phyloP scores from a whole-genome alignment of 345 rosid species.

The Heritiera fomes region DNA sequence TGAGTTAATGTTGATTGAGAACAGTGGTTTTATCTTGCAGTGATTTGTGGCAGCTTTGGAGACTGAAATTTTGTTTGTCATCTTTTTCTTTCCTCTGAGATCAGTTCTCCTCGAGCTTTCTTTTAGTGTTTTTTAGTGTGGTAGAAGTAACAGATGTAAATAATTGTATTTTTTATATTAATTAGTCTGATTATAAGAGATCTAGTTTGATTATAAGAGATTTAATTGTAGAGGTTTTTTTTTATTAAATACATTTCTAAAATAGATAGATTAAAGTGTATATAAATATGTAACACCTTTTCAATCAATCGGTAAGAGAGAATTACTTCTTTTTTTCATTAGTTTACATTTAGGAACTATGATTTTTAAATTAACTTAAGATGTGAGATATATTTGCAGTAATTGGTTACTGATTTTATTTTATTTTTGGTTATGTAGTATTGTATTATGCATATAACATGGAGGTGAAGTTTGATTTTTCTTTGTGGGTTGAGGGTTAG shows the following conservation, averaged over 20 bases:
- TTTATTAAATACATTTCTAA: too few relatives aligned
- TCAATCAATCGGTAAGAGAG: too few relatives aligned
- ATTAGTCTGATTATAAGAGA: too few relatives aligned
- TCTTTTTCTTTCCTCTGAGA: too few relatives aligned
- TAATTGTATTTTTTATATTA: too few relatives aligned
- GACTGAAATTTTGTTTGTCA: slow-evolving; percentile 21
- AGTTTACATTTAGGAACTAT: slow-evolving; percentile 20
- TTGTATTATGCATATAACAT: slow-evolving; percentile 12
- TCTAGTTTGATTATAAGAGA: too few relatives aligned
- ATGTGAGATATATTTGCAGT: slow-evolving; percentile 3
- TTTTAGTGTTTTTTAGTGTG: slow-evolving; percentile 24
- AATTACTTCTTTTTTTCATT: too few relatives aligned
- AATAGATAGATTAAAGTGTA: too few relatives aligned
- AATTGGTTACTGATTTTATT: slow-evolving; percentile 3
- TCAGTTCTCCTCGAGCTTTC: slow-evolving; percentile 25
- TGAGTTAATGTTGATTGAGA: slow-evolving; percentile 35
- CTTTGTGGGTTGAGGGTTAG: slow-evolving; percentile 20
- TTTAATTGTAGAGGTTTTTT: too few relatives aligned
- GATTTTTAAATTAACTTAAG: neutral
- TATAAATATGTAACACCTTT: too few relatives aligned
- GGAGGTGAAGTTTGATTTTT: slow-evolving; percentile 14
- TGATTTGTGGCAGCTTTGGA: slow-evolving; percentile 36
- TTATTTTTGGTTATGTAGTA: neutral
- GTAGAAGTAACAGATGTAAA: too few relatives aligned
- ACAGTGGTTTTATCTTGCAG: slow-evolving; percentile 41